phyloP scores from a whole-genome alignment of 164 flowering plant species.

The Annona squamosa region DNA sequence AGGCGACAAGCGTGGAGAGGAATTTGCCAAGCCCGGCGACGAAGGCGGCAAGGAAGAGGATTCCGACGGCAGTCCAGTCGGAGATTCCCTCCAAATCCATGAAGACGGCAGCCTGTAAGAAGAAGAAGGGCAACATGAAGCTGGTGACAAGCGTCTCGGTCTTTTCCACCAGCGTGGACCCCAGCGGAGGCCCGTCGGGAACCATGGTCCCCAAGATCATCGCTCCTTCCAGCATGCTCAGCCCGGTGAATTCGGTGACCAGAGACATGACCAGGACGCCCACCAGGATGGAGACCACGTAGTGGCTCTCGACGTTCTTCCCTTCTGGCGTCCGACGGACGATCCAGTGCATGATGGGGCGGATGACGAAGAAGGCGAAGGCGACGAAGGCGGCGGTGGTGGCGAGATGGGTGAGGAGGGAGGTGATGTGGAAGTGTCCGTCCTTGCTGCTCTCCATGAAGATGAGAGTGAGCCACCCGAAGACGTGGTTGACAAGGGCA shows the following conservation, averaged over 20 bases:
- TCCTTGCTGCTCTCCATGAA: conserved; percentile 11
- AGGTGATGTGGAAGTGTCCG: conserved; percentile 12
- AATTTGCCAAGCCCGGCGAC: neutral
- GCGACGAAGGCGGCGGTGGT: conserved; percentile 5
- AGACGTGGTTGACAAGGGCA: conserved; percentile 25
- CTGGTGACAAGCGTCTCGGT: conserved; percentile 28
- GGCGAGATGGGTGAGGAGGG: conserved; percentile 22
- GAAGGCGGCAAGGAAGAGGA: neutral
- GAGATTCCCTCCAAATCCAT: neutral
- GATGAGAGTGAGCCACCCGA: conserved; percentile 19
- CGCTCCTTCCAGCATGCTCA: neutral
- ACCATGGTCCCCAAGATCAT: neutral
- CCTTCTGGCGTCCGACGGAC: conserved; percentile 41
- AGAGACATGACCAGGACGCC: conserved; percentile 22
- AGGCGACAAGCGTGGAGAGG: neutral
- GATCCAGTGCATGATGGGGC: conserved; percentile 25
- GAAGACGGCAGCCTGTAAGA: conserved; percentile 23
- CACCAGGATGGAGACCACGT: conserved; percentile 22
- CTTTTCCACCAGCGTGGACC: conserved; percentile 45
- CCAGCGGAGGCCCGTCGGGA: conserved; percentile 17
- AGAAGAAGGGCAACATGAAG: conserved; percentile 43
- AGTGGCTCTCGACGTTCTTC: conserved; percentile 28
- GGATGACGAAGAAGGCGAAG: conserved; percentile 6
- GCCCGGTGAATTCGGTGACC: neutral
- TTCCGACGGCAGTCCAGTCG: neutral